phyloP scores from a whole-genome alignment of 768 basidiomycete genomes.

The Xerocomellus dryophilus region DNA sequence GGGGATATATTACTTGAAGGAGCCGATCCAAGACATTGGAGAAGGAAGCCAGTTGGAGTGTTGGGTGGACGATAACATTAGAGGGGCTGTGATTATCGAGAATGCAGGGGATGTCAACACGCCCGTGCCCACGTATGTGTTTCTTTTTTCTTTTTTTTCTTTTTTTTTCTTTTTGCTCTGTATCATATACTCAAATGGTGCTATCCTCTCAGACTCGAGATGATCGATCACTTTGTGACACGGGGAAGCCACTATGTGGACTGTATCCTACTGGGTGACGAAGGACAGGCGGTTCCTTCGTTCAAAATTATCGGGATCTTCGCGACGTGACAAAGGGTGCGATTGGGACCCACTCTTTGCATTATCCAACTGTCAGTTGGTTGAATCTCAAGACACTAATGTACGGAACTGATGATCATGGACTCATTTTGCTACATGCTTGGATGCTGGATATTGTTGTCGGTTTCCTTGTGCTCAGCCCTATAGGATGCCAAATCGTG shows the following conservation, averaged over 20 bases:
- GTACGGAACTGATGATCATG: not conserved
- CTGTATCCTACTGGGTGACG: conserved; percentile 84
- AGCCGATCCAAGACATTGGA: conserved; percentile 55
- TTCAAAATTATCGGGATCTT: conserved; percentile 95
- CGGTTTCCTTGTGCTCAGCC: not conserved
- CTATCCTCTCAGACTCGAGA: conserved; percentile 52
- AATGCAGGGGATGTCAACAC: conserved; percentile 69
- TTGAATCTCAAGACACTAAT: not conserved
- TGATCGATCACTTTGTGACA: conserved; percentile 86
- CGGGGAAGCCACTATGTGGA: conserved; percentile 92
- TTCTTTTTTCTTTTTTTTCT: not conserved
- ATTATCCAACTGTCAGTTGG: not conserved
- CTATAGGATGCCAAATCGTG: too few species aligned
- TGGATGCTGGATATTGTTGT: not conserved
- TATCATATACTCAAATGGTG: not conserved
- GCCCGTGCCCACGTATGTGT: conserved; percentile 63
- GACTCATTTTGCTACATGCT: not conserved
- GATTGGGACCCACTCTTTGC: not conserved
- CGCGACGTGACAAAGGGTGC: conserved; percentile 48
- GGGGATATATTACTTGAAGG: conserved; percentile 84
- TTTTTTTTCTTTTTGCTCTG: not conserved
- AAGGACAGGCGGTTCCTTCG: conserved; percentile 70
- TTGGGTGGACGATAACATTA: conserved; percentile 97
- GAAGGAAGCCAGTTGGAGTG: conserved; percentile 77
- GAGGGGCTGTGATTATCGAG: conserved; percentile 70